Evolutionary conservation across 129 eudicot species (phyloP).

Genomic region (Ambrosia artemisiifolia): DNA sequence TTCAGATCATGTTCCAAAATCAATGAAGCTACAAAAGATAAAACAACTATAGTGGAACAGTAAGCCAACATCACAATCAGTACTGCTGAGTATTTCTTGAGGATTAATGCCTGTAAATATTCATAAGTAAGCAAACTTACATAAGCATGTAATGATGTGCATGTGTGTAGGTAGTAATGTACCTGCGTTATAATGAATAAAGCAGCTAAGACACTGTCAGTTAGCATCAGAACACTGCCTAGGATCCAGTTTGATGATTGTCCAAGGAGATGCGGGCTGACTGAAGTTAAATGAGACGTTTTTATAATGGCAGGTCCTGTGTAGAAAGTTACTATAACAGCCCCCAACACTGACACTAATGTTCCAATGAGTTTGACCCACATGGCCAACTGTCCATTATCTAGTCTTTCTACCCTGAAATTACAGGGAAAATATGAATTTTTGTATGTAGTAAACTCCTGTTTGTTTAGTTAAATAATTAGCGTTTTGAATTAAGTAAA

Average conservation of each 20-base stretch:
- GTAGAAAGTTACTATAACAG: constrained; percentile 37
- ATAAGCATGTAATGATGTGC: background rate
- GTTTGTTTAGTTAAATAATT: constrained; percentile 2
- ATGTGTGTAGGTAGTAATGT: constrained; percentile 1
- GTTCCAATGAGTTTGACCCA: constrained; percentile 39
- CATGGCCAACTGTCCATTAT: constrained; percentile 37
- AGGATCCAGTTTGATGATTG: constrained; percentile 30
- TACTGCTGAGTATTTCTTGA: constrained; percentile 28
- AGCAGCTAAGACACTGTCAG: constrained; percentile 29
- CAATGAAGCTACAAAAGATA: constrained; percentile 24
- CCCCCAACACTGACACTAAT: constrained; percentile 34
- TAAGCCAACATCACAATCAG: constrained; percentile 30
- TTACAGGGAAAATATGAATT: background rate
- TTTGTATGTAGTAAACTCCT: background rate
- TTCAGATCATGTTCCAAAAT: constrained; percentile 20
- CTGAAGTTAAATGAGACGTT: constrained; percentile 12
- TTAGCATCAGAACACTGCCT: constrained; percentile 42
- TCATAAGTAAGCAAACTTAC: background rate
- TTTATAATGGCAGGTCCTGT: constrained; percentile 36
- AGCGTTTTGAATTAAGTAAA: background rate
- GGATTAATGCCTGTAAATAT: constrained; percentile 28
- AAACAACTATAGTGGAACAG: constrained; percentile 21
- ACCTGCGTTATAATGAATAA: constrained; percentile 42
- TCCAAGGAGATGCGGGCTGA: constrained; percentile 2
- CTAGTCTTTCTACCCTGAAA: constrained; percentile 65